Base-by-base conservation (phyloP, 805 yeast species). In the Suhomyces sp. region DNA sequence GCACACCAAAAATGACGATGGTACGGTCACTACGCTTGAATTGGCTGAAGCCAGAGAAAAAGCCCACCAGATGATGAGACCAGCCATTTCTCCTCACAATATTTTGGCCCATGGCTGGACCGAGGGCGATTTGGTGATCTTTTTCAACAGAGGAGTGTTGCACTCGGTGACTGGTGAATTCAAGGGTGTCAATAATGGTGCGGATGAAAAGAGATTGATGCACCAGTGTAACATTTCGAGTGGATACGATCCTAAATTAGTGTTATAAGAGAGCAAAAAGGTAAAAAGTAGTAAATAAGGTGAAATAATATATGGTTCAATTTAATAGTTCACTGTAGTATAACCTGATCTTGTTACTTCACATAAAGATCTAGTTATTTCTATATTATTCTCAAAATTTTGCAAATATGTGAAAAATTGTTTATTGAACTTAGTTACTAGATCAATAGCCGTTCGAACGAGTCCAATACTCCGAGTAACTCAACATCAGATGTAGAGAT, bases 181-280 rank as follows among this genome's bases (percentile, higher is more conserved):
- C 71, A 74, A 74, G 60, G 79, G 77, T 4, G 68, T 70, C 45
- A 51, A 56, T 19, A 62, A 65, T 44, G 85, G 81, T 17, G 79
- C 80, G 17, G 89, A 87, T 47, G 94, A 90, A 65, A 83, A 82
- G 62, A 82, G 97, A 69, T 76, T 90, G 65, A 90, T 90, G 96
- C 97, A 90, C 66, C 97, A 90, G 73, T 90, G 97, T 73, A 90
- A 90, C 72, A 88, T 90, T 67, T 96, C 97, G 19, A 82, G 90
- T 64, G 92, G 90, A 7, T 58, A 65, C 13, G 93, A 87, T 64
- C 96, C 96, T 2, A 38, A 38, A 19, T 38, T 38, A 4, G 42
- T 38, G 5, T 9, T 38, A 6, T 38, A 38, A 38, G 5, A 38
- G 3, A 17, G n/a, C 5, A 7, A 6, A 3, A 36, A 15, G 10